A percentile compares a stretch with the other conserved stretches of the same genome.
Evolutionary conservation across 1,139 yeast species (phyloP).

Genomic region (Yueomyces sp.): DNA sequence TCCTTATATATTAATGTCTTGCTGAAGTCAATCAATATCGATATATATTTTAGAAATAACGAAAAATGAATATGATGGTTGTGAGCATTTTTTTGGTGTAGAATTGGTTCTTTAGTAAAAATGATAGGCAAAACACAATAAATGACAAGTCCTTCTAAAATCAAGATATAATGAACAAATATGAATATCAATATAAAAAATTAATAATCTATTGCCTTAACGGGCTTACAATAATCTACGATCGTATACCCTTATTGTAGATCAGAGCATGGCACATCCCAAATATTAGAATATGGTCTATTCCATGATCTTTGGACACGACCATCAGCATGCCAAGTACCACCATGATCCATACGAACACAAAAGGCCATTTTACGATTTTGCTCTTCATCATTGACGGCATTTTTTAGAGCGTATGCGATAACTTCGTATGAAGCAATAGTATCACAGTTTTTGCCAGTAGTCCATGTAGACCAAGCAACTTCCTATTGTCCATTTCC

Average conservation of each 20-base stretch:
- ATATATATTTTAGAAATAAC: no score
- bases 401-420: constrained; percentile 1
- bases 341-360: constrained; percentile 2
- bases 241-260: neutral
- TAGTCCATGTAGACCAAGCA: constrained; percentile 1
- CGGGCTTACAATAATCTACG: neutral
- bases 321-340: constrained; percentile 2
- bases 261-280: constrained; percentile 1
- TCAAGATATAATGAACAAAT: no score
- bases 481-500: constrained; percentile 4
- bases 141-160: no score
- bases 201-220: neutral
- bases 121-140: no score
- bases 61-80: no score
- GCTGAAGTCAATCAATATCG: no score
- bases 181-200: no score
- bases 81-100: no score
- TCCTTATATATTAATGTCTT: no score
- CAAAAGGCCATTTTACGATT: constrained; percentile 2
- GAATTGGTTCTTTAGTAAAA: no score
- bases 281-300: constrained; percentile 1
- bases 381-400: constrained; percentile 1
- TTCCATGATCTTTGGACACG: constrained; percentile 2
- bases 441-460: constrained; percentile 3
- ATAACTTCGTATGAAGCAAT: constrained; percentile 1